A percentile compares a stretch with the other conserved stretches of the same genome.
Conservation (phyloP, 2,329 filamentous ascomycete genomes). For the Colletotrichum tabaci region DNA sequence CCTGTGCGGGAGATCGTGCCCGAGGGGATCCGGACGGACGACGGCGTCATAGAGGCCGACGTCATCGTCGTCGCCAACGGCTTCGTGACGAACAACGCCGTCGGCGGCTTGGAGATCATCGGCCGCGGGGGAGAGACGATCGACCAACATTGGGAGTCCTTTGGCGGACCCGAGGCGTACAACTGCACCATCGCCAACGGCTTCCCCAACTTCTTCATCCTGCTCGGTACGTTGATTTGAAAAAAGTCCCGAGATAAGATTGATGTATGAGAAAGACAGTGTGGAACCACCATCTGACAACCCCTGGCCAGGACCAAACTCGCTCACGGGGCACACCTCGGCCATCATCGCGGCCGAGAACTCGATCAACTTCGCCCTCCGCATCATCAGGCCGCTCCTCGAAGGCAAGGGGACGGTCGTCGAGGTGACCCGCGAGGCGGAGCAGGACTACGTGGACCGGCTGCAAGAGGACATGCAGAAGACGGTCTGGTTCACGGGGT, state of each 20-base stretch:
- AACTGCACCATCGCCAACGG: conserved; percentile 70
- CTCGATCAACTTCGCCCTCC: conserved; percentile 71
- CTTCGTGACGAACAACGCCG: conserved; percentile 69
- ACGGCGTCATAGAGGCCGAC: conserved; percentile 66
- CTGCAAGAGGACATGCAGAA: conserved; percentile 52
- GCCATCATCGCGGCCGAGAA: conserved; percentile 74
- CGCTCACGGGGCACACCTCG: conserved; percentile 72
- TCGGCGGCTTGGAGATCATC: conserved; percentile 67
- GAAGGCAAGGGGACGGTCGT: conserved; percentile 50
- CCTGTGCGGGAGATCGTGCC: conserved; percentile 63
- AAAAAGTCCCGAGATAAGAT: too few relatives aligned
- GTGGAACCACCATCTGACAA: background rate
- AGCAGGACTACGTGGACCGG: conserved; percentile 50
- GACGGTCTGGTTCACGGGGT: conserved; percentile 51
- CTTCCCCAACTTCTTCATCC: conserved; percentile 77
- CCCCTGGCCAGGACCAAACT: conserved; percentile 66
- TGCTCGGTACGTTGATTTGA: conserved; percentile 59
- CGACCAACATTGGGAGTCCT: conserved; percentile 69
- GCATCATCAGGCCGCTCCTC: conserved; percentile 67
- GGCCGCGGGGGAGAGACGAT: conserved; percentile 66
- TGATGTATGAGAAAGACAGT: too few relatives aligned
- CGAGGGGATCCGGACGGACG: conserved; percentile 53
- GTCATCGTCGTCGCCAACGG: conserved; percentile 75
- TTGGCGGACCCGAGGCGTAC: conserved; percentile 75
- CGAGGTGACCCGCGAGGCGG: conserved; percentile 54